Percentiles rank a stretch among this genome's conserved stretches.
These are phyloP conservation scores for Termitomyces sp. DNA, from an alignment of 768 basidiomycete species.

Conservation along the genomic window DNA sequence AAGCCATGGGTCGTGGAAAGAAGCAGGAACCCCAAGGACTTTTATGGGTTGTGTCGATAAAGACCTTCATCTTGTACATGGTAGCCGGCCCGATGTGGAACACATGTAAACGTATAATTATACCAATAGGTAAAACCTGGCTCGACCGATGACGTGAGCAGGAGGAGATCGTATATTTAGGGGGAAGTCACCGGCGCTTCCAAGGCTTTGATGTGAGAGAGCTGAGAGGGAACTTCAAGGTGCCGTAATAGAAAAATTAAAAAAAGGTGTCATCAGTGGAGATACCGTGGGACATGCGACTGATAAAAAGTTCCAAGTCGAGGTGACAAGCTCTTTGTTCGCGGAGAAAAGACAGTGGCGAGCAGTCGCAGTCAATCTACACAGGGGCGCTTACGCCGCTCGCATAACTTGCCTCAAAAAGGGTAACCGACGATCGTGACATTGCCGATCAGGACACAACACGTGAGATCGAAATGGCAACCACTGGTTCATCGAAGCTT, in stretches of 20 bases:
- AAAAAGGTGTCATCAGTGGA: background rate
- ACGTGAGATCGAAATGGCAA: background rate
- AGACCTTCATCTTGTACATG: conserved; percentile 4
- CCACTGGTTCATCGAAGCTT: background rate
- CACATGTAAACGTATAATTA: conserved; percentile 9
- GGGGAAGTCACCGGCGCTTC: conserved; percentile 1
- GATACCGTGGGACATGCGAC: background rate
- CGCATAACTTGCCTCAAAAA: background rate
- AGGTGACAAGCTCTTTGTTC: background rate
- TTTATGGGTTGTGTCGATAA: conserved; percentile 3
- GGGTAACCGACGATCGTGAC: background rate
- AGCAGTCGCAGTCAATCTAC: background rate
- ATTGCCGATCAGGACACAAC: background rate
- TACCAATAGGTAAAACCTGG: background rate
- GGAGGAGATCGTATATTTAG: background rate
- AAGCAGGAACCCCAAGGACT: conserved; percentile 2
- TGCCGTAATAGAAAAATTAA: background rate
- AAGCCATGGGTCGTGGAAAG: conserved; percentile 11
- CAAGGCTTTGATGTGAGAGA: background rate
- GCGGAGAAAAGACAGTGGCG: background rate
- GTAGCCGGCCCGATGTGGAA: conserved; percentile 7
- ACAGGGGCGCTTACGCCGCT: background rate
- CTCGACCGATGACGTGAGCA: conserved; percentile 8
- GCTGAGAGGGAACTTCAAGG: background rate
- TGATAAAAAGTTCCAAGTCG: background rate